Evolutionary conservation across 352 stramenopile species (phyloP).

Genomic region (Phytophthora idaei): DNA sequence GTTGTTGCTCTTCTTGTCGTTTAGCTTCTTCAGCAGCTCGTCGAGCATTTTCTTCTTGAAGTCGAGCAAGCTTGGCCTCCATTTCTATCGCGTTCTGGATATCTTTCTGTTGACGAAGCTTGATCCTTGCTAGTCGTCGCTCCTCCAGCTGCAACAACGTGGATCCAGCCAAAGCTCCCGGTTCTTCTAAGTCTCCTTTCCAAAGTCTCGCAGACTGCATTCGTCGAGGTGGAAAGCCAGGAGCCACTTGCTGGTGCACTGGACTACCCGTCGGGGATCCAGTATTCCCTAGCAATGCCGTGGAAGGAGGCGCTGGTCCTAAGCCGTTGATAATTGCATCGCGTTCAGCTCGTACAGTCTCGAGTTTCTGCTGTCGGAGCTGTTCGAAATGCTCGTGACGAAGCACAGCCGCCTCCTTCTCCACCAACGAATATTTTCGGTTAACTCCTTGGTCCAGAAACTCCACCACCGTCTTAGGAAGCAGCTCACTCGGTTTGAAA

Average conservation of each 20-base stretch:
- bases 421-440: slow-evolving; percentile 64
- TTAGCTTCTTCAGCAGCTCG: slow-evolving; percentile 57
- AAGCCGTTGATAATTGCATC: slow-evolving; percentile 54
- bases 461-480: slow-evolving; percentile 57
- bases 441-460: slow-evolving; percentile 57
- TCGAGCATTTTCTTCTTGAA: slow-evolving; percentile 66
- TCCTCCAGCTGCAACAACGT: slow-evolving; percentile 75
- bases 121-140: slow-evolving; percentile 64
- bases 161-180: slow-evolving; percentile 35
- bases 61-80: slow-evolving; percentile 71
- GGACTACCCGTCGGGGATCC: slow-evolving; percentile 21
- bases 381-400: slow-evolving; percentile 79
- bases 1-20: slow-evolving; percentile 64
- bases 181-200: not conserved
- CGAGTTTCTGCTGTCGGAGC: slow-evolving; percentile 64
- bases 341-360: slow-evolving; percentile 57
- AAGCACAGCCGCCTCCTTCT: slow-evolving; percentile 75
- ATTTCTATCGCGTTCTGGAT: slow-evolving; percentile 80
- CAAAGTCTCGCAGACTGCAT: slow-evolving; percentile 35
- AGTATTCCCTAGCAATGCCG: slow-evolving; percentile 20
- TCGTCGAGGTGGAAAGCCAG: slow-evolving; percentile 34
- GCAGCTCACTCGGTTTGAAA: slow-evolving; percentile 67
- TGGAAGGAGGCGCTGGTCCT: slow-evolving; percentile 35
- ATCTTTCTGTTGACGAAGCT: slow-evolving; percentile 71
- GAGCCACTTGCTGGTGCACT: slow-evolving; percentile 21